Evolutionary conservation across 345 rosid genomes (phyloP), one percentile per base, ranked within the genome.

Genomic region (Brassica rapa): DNA sequence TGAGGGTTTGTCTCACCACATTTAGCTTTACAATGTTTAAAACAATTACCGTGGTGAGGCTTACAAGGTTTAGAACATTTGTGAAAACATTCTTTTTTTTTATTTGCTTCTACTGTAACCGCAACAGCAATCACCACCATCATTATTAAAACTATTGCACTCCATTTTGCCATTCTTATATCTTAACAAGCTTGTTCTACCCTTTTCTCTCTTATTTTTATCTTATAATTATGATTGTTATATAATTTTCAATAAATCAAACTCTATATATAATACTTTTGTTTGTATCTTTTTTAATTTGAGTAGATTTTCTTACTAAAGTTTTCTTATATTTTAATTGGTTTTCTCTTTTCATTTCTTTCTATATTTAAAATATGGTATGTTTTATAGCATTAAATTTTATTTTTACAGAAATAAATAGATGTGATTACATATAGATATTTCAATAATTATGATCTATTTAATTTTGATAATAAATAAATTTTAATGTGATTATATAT

Each of bases 211-310:
- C 21, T 49, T 49, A 49, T 61, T 2, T 16, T 12, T 16, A 3
- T 74, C 43, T 37, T 37, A 37, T 2, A 37, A 9, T 66, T 37
- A 55, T 39, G 30, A 39, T 10, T 35, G 7, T 46, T 43, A 14
- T 24, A 24, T 46, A 23, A 5, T 49, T 23, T 41, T 32, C 74
- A 46, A 10, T 19, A 33, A 8, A 10, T 2, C 41, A 61, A 32
- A 69, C 41, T 49, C 29, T 77, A 77, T 77, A 62, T 76, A 70
- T 77, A 62, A 5, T 75, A 75, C 8, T 29, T 51, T 69, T 2
- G 5, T 16, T 9, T 29, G 59, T 61, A 39, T 41, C 23, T 41
- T 43, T 59, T 1, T n/a, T 11, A 5, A 39, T 55, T 23, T 56
- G n/a, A 11, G 10, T 51, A 53, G 3, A 69, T 6, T 8, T 8